These are phyloP conservation scores for Tricholoma saponaceum DNA, from an alignment of 768 basidiomycete genomes.

Conservation along the genomic window DNA sequence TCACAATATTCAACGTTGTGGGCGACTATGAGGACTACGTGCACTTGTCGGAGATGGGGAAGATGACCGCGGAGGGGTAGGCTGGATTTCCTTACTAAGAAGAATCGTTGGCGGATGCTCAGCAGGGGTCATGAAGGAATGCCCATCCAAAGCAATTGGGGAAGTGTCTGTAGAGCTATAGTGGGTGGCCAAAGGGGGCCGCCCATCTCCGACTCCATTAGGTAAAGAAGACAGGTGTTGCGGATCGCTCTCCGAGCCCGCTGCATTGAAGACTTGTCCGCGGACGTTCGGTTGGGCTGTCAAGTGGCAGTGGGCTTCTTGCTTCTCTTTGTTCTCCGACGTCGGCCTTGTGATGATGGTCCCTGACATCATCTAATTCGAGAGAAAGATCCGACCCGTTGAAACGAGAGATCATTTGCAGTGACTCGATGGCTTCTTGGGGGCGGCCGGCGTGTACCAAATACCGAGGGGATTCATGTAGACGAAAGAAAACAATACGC, in stretches of 20 bases:
- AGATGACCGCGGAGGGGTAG: background rate
- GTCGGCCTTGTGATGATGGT: constrained; percentile 28
- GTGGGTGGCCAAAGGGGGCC: constrained; percentile 20
- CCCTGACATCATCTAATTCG: constrained; percentile 66
- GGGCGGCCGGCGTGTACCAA: constrained; percentile 86
- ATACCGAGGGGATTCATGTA: constrained; percentile 93
- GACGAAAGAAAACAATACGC: constrained; percentile 84
- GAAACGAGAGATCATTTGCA: constrained; percentile 81
- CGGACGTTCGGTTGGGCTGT: constrained; percentile 8
- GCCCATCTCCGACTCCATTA: background rate
- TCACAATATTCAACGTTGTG: constrained; percentile 78
- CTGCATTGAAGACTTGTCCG: constrained; percentile 30
- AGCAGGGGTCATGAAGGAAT: constrained; percentile 23
- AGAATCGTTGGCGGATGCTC: constrained; percentile 16
- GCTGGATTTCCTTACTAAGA: background rate
- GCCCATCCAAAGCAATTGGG: constrained; percentile 22
- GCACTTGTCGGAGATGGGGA: constrained; percentile 3
- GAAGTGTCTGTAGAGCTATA: constrained; percentile 34
- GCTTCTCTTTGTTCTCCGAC: constrained; percentile 4
- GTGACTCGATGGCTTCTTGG: constrained; percentile 77
- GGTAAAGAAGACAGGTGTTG: background rate
- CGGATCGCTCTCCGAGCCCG: constrained; percentile 21
- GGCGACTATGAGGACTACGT: background rate
- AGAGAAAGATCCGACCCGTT: constrained; percentile 74
- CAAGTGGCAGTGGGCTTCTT: constrained; percentile 1